Evolutionary conservation across 2,329 filamentous ascomycete species (phyloP), one percentile per base, ranked within the genome.

Genomic region (Ophiostoma sp.): DNA sequence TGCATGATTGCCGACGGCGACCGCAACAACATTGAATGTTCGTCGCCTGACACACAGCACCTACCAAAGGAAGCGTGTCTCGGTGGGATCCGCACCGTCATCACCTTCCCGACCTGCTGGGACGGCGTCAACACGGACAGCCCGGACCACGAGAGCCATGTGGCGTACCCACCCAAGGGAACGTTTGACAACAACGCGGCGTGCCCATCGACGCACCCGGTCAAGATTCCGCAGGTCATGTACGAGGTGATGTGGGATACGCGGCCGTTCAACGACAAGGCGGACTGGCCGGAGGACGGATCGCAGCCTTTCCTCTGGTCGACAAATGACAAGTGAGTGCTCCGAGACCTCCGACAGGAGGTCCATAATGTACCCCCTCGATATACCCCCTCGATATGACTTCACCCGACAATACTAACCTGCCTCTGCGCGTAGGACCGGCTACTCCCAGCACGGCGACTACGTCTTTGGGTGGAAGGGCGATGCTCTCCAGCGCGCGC

Each of bases 91-190:
- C n/a, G n/a, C 72, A 82, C 83, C 78, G 81, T 82, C 2, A 82
- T 82, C 28, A 78, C 84, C 57, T 84, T 84, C 76, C 81, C 81
- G 48, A 73, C 74, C 17, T 85, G 83, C 79, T 85, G 83, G 83
- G 82, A 84, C 74, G 83, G 83, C 64, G 79, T 79, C 73, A 84
- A 83, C 74, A 79, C 83, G 12, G 83, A 85, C 76, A 82, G 79
- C 28, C 82, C 83, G 2, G 82, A 84, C 76, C 83, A 84, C 77
- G 80, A 83, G 69, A 75, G 69, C 42, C 74, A 75, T 57, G 72
- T 75, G 9, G 71, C 75, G 15, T 50, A 50, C 63, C 63, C 63
- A 17, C 11, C 75, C 15, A 64, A 50, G 3, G 76, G 75, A 45
- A 76, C 75, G 12, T 77, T 76, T 61, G 76, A 77, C 74, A 66